Evolutionary conservation across 2,329 filamentous ascomycete species (phyloP).

Genomic region (Cercospora beticola): DNA sequence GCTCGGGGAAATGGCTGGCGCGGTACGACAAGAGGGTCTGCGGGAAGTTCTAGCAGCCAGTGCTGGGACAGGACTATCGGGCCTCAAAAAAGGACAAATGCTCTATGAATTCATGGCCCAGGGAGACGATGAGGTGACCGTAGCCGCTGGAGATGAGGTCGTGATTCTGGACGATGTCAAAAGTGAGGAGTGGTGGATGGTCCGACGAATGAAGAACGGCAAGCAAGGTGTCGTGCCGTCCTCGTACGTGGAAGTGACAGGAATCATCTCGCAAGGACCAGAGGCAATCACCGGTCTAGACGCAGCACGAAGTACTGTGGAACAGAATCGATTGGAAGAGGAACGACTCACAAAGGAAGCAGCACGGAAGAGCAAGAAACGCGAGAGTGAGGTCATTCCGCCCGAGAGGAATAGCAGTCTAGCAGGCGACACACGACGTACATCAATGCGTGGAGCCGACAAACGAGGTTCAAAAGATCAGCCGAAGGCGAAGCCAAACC

Average conservation of each 20-base stretch:
- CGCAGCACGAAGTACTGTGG: slow-evolving; percentile 65
- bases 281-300: slow-evolving; percentile 56
- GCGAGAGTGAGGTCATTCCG: slow-evolving; percentile 64
- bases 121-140: slow-evolving; percentile 93
- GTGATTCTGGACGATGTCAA: slow-evolving; percentile 83
- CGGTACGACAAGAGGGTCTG: slow-evolving; percentile 76
- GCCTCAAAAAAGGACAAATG: slow-evolving; percentile 78
- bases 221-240: slow-evolving; percentile 95
- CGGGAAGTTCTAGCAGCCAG: slow-evolving; percentile 83
- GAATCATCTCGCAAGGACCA: slow-evolving; percentile 56
- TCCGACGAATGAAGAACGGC: slow-evolving; percentile 83
- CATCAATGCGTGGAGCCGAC: slow-evolving; percentile 41
- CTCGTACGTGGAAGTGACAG: slow-evolving; percentile 90
- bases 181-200: slow-evolving; percentile 98
- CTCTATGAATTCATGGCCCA: slow-evolving; percentile 97
- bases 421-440: slow-evolving; percentile 43
- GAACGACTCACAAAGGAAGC: slow-evolving; percentile 79
- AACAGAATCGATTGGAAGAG: slow-evolving; percentile 78
- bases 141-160: slow-evolving; percentile 86
- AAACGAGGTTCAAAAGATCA: slow-evolving; percentile 43
- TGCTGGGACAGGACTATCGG: slow-evolving; percentile 56
- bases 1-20: slow-evolving; percentile 85
- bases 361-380: slow-evolving; percentile 59
- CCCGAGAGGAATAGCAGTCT: slow-evolving; percentile 80
- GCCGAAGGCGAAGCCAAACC: slow-evolving; percentile 77